Evolutionary conservation across 1,284 basidiomycete species (phyloP).

Genomic region (Puccinia triticina): DNA sequence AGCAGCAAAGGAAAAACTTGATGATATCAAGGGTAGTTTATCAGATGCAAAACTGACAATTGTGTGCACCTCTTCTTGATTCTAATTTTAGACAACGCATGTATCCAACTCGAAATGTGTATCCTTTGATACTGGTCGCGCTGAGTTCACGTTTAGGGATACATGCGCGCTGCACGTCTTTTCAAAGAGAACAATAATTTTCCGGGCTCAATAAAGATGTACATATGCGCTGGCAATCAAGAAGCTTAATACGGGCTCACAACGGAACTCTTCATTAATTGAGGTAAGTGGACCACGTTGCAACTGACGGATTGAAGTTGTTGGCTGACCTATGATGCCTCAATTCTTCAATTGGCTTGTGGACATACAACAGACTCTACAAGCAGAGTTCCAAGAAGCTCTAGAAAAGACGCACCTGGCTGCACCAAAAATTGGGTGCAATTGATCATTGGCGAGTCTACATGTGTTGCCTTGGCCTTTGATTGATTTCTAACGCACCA

Average conservation of each 20-base stretch:
- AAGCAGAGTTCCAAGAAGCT: slow-evolving; percentile 25
- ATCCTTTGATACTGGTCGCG: too few species aligned
- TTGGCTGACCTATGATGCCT: background rate
- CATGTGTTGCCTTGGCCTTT: background rate
- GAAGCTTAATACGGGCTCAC: background rate
- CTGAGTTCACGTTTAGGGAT: slow-evolving; percentile 4
- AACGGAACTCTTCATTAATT: background rate
- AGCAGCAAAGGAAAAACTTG: slow-evolving; percentile 42
- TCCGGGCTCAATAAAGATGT: slow-evolving; percentile 41
- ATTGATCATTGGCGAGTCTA: background rate
- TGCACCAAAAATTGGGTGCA: background rate
- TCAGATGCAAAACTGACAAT: slow-evolving; percentile 32
- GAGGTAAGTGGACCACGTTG: slow-evolving; percentile 28
- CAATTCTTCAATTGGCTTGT: background rate
- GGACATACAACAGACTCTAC: slow-evolving; percentile 8
- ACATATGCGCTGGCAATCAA: slow-evolving; percentile 20
- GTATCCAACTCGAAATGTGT: background rate
- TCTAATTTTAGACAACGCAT: background rate
- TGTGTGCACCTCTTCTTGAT: background rate
- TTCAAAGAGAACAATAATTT: slow-evolving; percentile 28
- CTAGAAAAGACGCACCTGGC: background rate
- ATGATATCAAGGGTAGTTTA: slow-evolving; percentile 34
- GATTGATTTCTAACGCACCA: background rate
- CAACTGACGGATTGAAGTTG: background rate
- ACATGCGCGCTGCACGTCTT: slow-evolving; percentile 38